Base-by-base conservation (phyloP, 2,329 filamentous ascomycete genomes). In the Xylogone sp. region DNA sequence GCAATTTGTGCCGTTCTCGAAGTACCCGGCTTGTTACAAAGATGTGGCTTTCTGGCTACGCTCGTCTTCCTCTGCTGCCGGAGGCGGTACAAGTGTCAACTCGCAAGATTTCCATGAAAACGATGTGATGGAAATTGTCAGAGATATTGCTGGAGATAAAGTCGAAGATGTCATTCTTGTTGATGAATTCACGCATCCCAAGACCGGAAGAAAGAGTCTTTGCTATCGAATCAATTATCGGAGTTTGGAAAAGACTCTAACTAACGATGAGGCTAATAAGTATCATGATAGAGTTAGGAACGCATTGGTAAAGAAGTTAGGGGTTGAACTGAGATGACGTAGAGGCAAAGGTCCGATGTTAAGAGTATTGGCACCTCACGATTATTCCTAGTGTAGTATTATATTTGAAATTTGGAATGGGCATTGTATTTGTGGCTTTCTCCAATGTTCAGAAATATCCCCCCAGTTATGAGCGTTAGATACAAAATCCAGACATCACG, bases 181-280 rank as follows among this genome's bases (percentile, higher is more conserved):
- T 48, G 94, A 97, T 70, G 82, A 90, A 66, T 99, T 97, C 69
- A 83, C 81, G 45, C 91, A 97, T 70, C 91, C 92, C 34, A 91
- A 88, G 73, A 92, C 88, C 19, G 84, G 86, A 3, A 78, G 88
- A 59, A 87, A 81, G 72, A 97, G 92, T 73, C 71, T 94, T 74
- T 96, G 90, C 71, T 99, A 97, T 69, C 81, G 92, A 56, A 87
- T 97, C 69, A 93, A 93, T 66, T 99, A 99, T 72, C 82, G 94
- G 58, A 96, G 91, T 69, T 73, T 96, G 60, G 93, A 97, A 75
- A 81, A 88, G 65, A 99, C 93, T 1, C 73, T 99, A 68, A 96
- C 87, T 9, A 94, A 91, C 61, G 76, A 81, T 31, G 89, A 96
- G 75, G 82, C 84, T 10, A 95, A 95, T 65, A 69, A 75, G 43